A percentile compares a stretch with the other conserved stretches of the same genome.
These are phyloP conservation scores for Pyrus hybrid DNA, from an alignment of 331 rosid genomes.

Conservation along the genomic window DNA sequence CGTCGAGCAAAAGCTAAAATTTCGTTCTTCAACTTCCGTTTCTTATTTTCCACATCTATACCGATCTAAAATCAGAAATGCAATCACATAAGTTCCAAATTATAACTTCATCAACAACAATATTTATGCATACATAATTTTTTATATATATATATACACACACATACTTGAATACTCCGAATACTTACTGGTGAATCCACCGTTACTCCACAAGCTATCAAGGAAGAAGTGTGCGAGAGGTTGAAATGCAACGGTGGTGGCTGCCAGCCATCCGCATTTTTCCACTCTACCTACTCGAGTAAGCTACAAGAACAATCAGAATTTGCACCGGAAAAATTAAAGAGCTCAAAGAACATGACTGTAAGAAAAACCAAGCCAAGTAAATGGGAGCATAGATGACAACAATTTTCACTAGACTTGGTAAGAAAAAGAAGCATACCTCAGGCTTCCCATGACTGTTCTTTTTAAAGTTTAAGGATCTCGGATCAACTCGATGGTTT, in stretches of 20 bases:
- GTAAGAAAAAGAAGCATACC: slow-evolving; percentile 37
- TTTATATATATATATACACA: background rate
- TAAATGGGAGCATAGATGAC: background rate
- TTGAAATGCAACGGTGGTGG: slow-evolving; percentile 80
- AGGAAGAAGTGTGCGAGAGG: slow-evolving; percentile 74
- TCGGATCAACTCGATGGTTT: slow-evolving; percentile 49
- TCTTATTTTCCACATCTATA: slow-evolving; percentile 81
- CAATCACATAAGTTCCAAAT: background rate
- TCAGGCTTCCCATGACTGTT: slow-evolving; percentile 77
- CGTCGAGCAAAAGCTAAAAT: slow-evolving; percentile 67
- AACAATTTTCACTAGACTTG: background rate
- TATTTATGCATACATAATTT: background rate
- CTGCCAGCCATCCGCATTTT: slow-evolving; percentile 37
- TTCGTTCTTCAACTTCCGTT: slow-evolving; percentile 58
- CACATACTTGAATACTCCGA: background rate
- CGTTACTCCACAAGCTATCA: slow-evolving; percentile 90
- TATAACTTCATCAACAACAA: background rate
- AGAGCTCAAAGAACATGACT: background rate
- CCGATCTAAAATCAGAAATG: slow-evolving; percentile 51
- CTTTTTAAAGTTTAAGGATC: slow-evolving; percentile 56
- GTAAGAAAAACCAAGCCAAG: slow-evolving; percentile 5
- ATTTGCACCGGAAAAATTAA: background rate
- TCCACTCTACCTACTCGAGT: slow-evolving; percentile 54
- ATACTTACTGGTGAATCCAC: slow-evolving; percentile 55
- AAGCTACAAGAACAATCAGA: slow-evolving; percentile 9